A percentile compares a stretch with the other conserved stretches of the same genome.
phyloP scores from a whole-genome alignment of 257 asterid genomes.

The Nicotiana sylvestris region DNA sequence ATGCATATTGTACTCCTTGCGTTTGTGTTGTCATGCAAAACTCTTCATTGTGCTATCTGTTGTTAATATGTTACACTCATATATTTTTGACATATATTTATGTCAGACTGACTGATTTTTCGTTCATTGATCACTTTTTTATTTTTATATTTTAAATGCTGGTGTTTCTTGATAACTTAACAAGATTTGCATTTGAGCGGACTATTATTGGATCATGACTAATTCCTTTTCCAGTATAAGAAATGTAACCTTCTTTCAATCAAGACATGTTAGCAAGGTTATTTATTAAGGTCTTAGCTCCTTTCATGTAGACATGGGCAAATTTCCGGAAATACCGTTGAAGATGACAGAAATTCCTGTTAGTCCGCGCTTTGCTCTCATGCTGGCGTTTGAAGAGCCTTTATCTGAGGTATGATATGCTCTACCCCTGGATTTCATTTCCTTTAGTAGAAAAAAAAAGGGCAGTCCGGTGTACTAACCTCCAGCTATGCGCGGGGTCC shows the following conservation, averaged over 20 bases:
- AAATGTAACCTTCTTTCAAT: not conserved
- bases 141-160: not conserved
- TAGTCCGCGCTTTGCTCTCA: constrained; percentile 66
- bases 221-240: not conserved
- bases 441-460: not conserved
- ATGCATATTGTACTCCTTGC: too few species aligned
- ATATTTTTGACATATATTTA: too few species aligned
- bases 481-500: too few species aligned
- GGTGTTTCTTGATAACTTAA: not conserved
- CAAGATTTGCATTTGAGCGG: not conserved
- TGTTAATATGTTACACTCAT: too few species aligned
- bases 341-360: constrained; percentile 64
- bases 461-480: too few species aligned
- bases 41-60: too few species aligned
- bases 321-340: constrained; percentile 41
- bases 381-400: constrained; percentile 83
- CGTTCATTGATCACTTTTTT: not conserved
- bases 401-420: constrained; percentile 51
- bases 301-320: constrained; percentile 3
- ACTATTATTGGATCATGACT: not conserved
- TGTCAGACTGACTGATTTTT: not conserved
- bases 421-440: constrained; percentile 11
- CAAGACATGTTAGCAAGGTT: not conserved
- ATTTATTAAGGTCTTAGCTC: not conserved
- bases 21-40: too few species aligned